phyloP scores from a whole-genome alignment of 345 rosid species.

The Linum trigynum region DNA sequence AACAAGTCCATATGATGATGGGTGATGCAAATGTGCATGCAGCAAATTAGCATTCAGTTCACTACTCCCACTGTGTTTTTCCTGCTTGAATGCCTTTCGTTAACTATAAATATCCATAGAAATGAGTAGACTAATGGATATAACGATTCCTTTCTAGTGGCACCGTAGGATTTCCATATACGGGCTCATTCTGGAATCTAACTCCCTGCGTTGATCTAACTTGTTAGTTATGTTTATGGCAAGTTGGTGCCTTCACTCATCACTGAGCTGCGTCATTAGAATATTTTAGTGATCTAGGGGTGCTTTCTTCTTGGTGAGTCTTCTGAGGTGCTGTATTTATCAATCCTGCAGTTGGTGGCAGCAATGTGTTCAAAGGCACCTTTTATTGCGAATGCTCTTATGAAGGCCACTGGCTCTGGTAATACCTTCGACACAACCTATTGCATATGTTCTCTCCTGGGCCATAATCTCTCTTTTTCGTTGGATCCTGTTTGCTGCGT shows the following conservation, averaged over 20 bases:
- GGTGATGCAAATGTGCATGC: not conserved
- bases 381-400: constrained; percentile 67
- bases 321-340: constrained; percentile 12
- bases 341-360: constrained; percentile 62
- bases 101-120: no score
- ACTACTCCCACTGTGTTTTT: not conserved
- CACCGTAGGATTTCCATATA: not conserved
- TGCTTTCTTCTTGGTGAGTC: not conserved
- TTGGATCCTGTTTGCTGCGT: not conserved
- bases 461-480: constrained; percentile 1
- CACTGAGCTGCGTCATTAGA: no score
- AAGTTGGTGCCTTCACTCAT: no score
- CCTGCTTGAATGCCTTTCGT: not conserved
- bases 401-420: constrained; percentile 76
- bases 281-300: no score
- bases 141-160: not conserved
- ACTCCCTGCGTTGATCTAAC: not conserved
- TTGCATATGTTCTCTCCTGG: not conserved
- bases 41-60: not conserved
- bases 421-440: constrained; percentile 15
- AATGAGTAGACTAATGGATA: not conserved
- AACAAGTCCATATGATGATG: not conserved
- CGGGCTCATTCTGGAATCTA: not conserved
- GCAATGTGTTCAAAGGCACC: constrained; percentile 96
- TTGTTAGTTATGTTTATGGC: no score